Evolutionary conservation across 176 grass and related monocot species (phyloP), one percentile per base, ranked within the genome.

Genomic region (Ensete ventricosum): DNA sequence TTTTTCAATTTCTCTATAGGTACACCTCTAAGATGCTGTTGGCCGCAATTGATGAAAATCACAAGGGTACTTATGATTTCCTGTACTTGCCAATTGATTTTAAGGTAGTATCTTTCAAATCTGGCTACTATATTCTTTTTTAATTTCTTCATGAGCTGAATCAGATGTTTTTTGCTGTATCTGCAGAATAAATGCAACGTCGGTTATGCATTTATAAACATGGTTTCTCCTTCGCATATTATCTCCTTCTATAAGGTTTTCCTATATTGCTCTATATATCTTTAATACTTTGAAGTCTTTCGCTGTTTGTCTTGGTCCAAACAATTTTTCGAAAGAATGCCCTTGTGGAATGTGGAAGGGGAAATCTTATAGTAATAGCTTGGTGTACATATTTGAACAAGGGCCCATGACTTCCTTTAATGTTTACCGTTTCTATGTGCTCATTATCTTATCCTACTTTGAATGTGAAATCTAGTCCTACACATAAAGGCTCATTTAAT

Each of bases 101-200:
- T 80, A 98, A 98, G 90, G 95, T 98, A 71, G 76, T 2, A 20
- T 2, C 75, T 62, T 66, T 22, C 24, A 53, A 24, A 63, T 43
- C 64, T 64, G 16, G 21, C 62, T 76, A 52, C n/a, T 20, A 2
- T 17, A 65, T 9, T 8, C 57, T 0, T 57, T 79, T 3, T 55
- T 91, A 9, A 19, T 69, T 55, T n/a, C 29, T 84, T 70, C 43
- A 17, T 53, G 25, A 69, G 54, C 26, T 76, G 52, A 69, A 27
- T n/a, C 73, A 65, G 17, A 17, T 19, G 12, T 74, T 69, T 67
- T 14, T 72, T 77, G 67, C 54, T 23, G 6, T 64, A 60, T 82
- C 20, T 84, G 77, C 88, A 99, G 96, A 99, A 99, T 68, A 99
- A 99, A 79, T 99, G 96, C 88, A 99, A 99, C 76, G 96, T 95